Base-by-base conservation (phyloP, 1,284 basidiomycete genomes). In the Wolfiporia cocos region DNA sequence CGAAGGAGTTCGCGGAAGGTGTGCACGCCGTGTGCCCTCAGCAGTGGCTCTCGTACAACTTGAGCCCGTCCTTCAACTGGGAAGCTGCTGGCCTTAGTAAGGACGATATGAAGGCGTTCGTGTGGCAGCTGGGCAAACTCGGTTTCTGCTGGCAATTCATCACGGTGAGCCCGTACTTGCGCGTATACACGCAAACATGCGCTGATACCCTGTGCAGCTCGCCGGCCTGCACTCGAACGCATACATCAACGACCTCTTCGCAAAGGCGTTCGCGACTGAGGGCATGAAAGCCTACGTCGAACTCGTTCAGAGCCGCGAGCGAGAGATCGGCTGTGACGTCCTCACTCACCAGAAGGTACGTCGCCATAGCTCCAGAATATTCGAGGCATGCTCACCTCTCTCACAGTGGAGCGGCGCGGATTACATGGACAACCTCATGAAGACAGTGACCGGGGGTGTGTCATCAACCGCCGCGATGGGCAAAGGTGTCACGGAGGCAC, bases 61-160 rank as follows among this genome's bases (percentile, higher is more conserved):
- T 96, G 49, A 89, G 85, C 51, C 92, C 92, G 12, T 89, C 85
- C 41, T 95, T 94, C 77, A 94, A 93, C 61, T 89, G 86, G 85
- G 86, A 88, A 52, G 92, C 92, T 4, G 94, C 93, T 14, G 94
- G 94, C 26, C 74, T 99, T 24, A 80, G 75, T 35, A 75, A 84
- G 53, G 73, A 77, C 48, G 90, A 95, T 57, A 98, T 94, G 92
- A 76, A 89, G 66, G 69, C 74, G 45, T 99, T 84, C 64, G 81
- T 99, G 31, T 97, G 94, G 95, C 80, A 93, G 55, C 75, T 96
- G 15, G 92, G 87, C 46, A 93, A 86, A 71, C 79, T 94, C 36
- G 92, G 90, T 34, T 95, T 94, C 62, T 85, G 89, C 47, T 98
- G 94, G 93, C 95, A 98, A 63, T 98, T 99, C 74, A 98, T 99